Conservation (phyloP, 306 rosid species). For the Cucurbita maxima region DNA sequence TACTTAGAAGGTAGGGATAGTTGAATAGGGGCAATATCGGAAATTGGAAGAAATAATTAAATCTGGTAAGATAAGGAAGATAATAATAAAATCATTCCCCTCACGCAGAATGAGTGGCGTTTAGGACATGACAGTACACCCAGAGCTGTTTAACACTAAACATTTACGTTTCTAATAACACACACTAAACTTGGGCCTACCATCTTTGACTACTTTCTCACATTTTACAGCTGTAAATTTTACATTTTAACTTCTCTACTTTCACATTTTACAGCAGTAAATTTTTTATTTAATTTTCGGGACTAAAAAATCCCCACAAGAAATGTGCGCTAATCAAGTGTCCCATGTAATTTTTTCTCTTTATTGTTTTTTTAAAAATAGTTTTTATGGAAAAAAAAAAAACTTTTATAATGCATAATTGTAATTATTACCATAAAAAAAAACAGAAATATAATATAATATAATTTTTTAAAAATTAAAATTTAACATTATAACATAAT, state of each 20-base stretch:
- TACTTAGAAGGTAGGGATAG: not conserved
- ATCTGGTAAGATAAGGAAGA: not conserved
- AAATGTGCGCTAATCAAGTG: too few relatives aligned
- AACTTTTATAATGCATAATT: too few relatives aligned
- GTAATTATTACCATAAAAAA: too few relatives aligned
- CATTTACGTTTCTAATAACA: conserved; percentile 27
- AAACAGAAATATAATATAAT: too few relatives aligned
- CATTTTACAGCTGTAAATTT: conserved; percentile 35
- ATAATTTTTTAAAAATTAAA: too few relatives aligned
- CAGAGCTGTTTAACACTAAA: conserved; percentile 57
- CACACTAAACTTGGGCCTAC: conserved; percentile 22
- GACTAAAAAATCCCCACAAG: too few relatives aligned
- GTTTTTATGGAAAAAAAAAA: too few relatives aligned
- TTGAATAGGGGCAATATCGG: not conserved
- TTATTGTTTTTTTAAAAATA: too few relatives aligned
- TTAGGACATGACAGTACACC: conserved; percentile 70
- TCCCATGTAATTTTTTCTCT: too few relatives aligned
- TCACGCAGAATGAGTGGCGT: conserved; percentile 17
- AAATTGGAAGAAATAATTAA: not conserved
- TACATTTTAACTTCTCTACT: not conserved
- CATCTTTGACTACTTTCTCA: conserved; percentile 43
- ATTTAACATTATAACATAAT: too few relatives aligned
- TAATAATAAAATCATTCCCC: not conserved
- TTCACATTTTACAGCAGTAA: too few relatives aligned
- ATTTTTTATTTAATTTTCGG: too few relatives aligned